phyloP scores from a whole-genome alignment of 148 eudicot genomes.

The Vaccinium myrtillus region DNA sequence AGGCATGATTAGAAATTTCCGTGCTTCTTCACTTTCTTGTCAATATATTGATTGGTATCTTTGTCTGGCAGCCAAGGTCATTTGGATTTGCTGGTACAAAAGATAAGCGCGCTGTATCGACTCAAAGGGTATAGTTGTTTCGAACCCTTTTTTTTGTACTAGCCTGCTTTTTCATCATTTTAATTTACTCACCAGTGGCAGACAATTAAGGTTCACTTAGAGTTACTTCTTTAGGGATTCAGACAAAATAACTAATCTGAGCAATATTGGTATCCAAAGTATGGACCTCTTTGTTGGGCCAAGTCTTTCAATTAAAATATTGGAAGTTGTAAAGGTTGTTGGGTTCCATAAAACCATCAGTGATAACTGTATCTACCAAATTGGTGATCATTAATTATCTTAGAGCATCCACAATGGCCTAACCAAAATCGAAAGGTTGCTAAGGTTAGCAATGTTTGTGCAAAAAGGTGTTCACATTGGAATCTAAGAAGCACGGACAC shows the following conservation, averaged over 20 bases:
- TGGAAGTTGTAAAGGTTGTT: not conserved
- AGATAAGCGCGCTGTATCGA: slow-evolving; percentile 90
- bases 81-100: slow-evolving; percentile 98
- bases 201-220: not conserved
- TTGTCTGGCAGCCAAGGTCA: slow-evolving; percentile 66
- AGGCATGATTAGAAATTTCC: not conserved
- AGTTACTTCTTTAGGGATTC: slow-evolving; percentile 8
- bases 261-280: not conserved
- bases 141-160: not conserved
- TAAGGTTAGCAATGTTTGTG: too few relatives aligned
- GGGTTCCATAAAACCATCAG: not conserved
- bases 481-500: too few relatives aligned
- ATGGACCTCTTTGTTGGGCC: not conserved
- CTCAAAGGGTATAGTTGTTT: slow-evolving; percentile 63
- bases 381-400: not conserved
- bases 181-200: not conserved
- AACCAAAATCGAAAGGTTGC: too few relatives aligned
- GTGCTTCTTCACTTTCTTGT: not conserved
- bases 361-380: not conserved
- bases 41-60: slow-evolving; percentile 4
- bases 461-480: too few relatives aligned
- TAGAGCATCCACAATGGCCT: too few relatives aligned
- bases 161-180: not conserved
- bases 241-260: not conserved
- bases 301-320: not conserved